Conservation (phyloP, 768 basidiomycete genomes). For the Strobilomyces dryophilus region DNA sequence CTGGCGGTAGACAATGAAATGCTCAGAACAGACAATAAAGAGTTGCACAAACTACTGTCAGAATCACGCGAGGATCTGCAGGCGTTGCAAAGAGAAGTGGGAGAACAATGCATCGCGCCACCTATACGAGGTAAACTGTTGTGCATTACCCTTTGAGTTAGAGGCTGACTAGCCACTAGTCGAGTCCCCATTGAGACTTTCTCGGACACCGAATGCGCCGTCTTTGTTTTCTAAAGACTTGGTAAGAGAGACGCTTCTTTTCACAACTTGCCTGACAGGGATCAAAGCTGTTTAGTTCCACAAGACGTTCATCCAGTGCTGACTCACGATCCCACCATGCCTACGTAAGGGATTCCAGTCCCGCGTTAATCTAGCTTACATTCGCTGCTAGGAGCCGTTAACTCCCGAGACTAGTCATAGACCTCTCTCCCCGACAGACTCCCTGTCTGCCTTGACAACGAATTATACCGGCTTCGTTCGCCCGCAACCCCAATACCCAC, state of each 20-base stretch:
- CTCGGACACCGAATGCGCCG: conserved; percentile 42
- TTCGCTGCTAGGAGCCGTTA: conserved; percentile 36
- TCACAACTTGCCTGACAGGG: conserved; percentile 23
- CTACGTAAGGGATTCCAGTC: conserved; percentile 30
- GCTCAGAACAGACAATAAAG: conserved; percentile 76
- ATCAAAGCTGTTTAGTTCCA: conserved; percentile 21
- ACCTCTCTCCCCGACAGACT: conserved; percentile 41
- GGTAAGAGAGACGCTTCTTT: conserved; percentile 34
- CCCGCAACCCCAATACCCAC: conserved; percentile 23
- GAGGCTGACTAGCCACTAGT: conserved; percentile 21
- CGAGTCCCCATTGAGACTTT: conserved; percentile 35
- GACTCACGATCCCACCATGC: conserved; percentile 29
- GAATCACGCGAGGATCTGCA: conserved; percentile 78
- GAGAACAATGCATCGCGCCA: conserved; percentile 58
- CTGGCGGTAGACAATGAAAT: conserved; percentile 83
- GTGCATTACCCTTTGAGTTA: not conserved
- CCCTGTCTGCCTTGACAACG: conserved; percentile 22
- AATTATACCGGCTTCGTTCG: conserved; percentile 26
- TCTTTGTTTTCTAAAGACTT: conserved; percentile 42
- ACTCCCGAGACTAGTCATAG: conserved; percentile 43
- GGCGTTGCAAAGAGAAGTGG: conserved; percentile 65
- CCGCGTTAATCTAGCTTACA: conserved; percentile 7
- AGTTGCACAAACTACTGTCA: conserved; percentile 67
- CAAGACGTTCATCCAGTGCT: conserved; percentile 33
- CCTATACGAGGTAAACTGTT: conserved; percentile 39